Base-by-base conservation (phyloP, 768 basidiomycete genomes). In the Paxillus involutus region DNA sequence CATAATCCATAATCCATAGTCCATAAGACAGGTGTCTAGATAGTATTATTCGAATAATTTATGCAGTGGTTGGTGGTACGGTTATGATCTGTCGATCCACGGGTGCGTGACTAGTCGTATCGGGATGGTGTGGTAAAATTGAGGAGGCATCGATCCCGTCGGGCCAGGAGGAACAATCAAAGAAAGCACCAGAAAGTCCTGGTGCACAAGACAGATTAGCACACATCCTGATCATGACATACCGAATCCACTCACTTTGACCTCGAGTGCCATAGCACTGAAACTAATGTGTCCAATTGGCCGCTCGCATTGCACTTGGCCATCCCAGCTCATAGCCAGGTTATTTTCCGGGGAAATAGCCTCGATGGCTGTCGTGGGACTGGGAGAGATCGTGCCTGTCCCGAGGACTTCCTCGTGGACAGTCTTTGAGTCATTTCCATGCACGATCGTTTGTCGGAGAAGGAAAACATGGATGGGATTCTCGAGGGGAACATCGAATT, bases 61-160 rank as follows among this genome's bases (percentile, higher is more conserved):
- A 26, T 49, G 45, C 10, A n/a, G 6, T 24, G 4, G 13, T 6
- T 17, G 10, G 12, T 6, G 32, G 54, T 47, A 33, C 14, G 7
- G 37, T 72, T 47, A 72, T 30, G 60, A 57, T 43, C 58, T 57
- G 51, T 70, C 67, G 12, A 70, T 33, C 72, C 75, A 85, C 2
- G 83, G 71, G 50, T 89, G 84, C 3, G 85, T 85, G 37, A 86
- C 85, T 37, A 88, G 63, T 49, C 79, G 76, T 32, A 88, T 81
- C 3, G 86, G 80, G 54, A 86, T 75, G 8, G 76, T 71, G 37
- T 82, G 67, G 60, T 80, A 78, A 56, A 71, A 57, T 64, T 80
- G 63, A 12, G 69, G 57, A 42, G 73, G 51, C 49, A 78, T 63
- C 49, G 74, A 63, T 52, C 61, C 59, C 33, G 51, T 69, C 67